Conservation (phyloP, 106 monocot species). For the Apostasia shenzhenica region DNA sequence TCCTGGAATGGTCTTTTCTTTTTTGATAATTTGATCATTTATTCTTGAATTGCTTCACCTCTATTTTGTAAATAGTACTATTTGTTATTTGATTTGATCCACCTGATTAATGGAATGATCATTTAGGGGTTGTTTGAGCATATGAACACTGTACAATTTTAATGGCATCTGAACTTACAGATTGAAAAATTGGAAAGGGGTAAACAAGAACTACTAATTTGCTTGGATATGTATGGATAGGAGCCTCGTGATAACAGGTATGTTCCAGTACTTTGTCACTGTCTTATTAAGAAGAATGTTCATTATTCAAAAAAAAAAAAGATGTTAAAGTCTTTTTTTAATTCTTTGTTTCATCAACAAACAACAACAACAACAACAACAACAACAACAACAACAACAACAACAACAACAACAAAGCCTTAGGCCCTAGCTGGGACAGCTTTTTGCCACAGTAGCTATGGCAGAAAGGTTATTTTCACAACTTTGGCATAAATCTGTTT, state of each 20-base stretch:
- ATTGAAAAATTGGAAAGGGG: slow-evolving; percentile 74
- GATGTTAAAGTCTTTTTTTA: too few species aligned
- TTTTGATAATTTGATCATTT: not conserved
- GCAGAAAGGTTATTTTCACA: too few species aligned
- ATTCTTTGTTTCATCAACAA: too few species aligned
- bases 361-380: too few species aligned
- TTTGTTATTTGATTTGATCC: slow-evolving; percentile 12
- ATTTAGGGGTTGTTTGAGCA: not conserved
- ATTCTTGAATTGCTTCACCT: not conserved
- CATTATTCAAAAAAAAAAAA: too few species aligned
- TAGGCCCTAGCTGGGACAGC: too few species aligned
- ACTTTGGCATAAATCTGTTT: too few species aligned
- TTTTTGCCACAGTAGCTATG: too few species aligned
- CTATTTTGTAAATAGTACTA: not conserved
- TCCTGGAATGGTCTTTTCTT: slow-evolving; percentile 1
- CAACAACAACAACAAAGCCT: too few species aligned
- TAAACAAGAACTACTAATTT: slow-evolving; percentile 60
- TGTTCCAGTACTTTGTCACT: not conserved
- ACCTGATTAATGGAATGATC: not conserved
- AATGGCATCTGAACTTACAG: slow-evolving; percentile 29
- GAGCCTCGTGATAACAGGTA: slow-evolving; percentile 80
- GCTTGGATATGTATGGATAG: slow-evolving; percentile 80
- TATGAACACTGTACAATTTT: not conserved
- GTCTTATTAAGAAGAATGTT: not conserved
- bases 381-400: too few species aligned